These are phyloP conservation scores for Colletotrichum cereale DNA, from an alignment of 2,329 filamentous ascomycete species.

Conservation along the genomic window DNA sequence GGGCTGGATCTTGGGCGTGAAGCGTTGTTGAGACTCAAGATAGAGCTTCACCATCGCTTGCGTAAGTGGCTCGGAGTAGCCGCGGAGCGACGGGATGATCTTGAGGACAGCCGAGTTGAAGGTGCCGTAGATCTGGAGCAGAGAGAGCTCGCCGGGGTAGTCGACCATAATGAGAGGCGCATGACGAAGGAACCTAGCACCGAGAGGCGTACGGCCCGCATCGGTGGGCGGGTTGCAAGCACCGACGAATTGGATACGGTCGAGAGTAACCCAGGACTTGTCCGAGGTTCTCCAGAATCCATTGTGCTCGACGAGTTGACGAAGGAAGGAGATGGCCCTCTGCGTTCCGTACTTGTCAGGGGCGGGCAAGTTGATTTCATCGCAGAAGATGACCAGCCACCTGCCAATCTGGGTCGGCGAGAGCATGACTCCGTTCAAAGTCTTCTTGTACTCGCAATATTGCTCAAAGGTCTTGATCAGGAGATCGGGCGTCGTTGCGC, in stretches of 20 bases:
- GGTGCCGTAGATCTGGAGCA: slow-evolving; percentile 97
- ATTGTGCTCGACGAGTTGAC: slow-evolving; percentile 98
- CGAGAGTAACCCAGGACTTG: slow-evolving; percentile 97
- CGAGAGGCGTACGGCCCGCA: slow-evolving; percentile 94
- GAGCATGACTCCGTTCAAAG: slow-evolving; percentile 93
- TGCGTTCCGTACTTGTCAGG: slow-evolving; percentile 98
- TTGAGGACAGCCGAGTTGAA: slow-evolving; percentile 98
- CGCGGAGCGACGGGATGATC: slow-evolving; percentile 93
- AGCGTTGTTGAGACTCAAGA: slow-evolving; percentile 91
- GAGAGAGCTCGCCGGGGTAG: slow-evolving; percentile 94
- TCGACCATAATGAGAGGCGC: slow-evolving; percentile 99
- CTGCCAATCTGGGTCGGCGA: slow-evolving; percentile 96
- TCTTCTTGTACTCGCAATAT: slow-evolving; percentile 99
- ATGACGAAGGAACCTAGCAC: slow-evolving; percentile 92
- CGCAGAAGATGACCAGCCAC: slow-evolving; percentile 98
- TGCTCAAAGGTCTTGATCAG: slow-evolving; percentile 99
- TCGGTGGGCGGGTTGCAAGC: slow-evolving; percentile 99
- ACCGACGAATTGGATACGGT: slow-evolving; percentile 98
- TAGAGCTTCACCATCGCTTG: slow-evolving; percentile 99
- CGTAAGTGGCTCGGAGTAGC: slow-evolving; percentile 93
- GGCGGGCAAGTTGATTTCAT: slow-evolving; percentile 98
- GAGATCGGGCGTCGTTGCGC: slow-evolving; percentile 96
- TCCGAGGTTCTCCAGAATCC: slow-evolving; percentile 99
- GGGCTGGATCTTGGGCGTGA: slow-evolving; percentile 96
- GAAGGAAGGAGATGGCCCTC: slow-evolving; percentile 94